Conservation (phyloP, 805 yeast species). For the Saturnispora sekii region DNA sequence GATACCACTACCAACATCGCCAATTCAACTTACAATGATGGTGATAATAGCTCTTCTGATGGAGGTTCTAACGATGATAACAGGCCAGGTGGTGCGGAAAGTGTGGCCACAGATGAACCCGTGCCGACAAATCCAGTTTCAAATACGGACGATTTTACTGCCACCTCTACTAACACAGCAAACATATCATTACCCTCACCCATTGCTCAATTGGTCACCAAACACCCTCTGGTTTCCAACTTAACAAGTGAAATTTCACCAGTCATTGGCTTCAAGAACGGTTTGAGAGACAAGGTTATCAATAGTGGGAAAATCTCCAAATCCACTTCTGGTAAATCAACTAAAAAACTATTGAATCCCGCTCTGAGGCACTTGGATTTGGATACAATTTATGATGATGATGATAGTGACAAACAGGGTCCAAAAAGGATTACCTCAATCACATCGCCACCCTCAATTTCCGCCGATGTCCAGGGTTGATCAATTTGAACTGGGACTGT, state of each 20-base stretch:
- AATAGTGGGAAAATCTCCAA: conserved; percentile 7
- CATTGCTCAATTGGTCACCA: too few species aligned
- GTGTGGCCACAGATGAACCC: too few species aligned
- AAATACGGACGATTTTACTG: too few species aligned
- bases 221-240: not conserved
- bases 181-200: too few species aligned
- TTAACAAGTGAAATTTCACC: conserved; percentile 10
- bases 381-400: conserved; percentile 9
- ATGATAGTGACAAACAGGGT: not conserved
- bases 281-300: conserved; percentile 3
- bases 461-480: not conserved
- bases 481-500: not conserved
- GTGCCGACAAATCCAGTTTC: too few species aligned
- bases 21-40: too few species aligned
- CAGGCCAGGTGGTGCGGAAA: too few species aligned
- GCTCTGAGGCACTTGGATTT: conserved; percentile 14
- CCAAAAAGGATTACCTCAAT: too few species aligned
- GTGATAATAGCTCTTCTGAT: too few species aligned
- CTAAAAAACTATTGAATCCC: conserved; percentile 12
- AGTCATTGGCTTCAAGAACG: conserved; percentile 13
- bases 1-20: conserved; percentile 6
- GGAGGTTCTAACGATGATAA: too few species aligned
- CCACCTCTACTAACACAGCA: too few species aligned
- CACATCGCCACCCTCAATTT: too few species aligned
- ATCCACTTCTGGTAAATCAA: not conserved